Percentiles rank a stretch among this genome's conserved stretches.
phyloP scores from a whole-genome alignment of 352 stramenopile species.

The Phytopythium sindhum region DNA sequence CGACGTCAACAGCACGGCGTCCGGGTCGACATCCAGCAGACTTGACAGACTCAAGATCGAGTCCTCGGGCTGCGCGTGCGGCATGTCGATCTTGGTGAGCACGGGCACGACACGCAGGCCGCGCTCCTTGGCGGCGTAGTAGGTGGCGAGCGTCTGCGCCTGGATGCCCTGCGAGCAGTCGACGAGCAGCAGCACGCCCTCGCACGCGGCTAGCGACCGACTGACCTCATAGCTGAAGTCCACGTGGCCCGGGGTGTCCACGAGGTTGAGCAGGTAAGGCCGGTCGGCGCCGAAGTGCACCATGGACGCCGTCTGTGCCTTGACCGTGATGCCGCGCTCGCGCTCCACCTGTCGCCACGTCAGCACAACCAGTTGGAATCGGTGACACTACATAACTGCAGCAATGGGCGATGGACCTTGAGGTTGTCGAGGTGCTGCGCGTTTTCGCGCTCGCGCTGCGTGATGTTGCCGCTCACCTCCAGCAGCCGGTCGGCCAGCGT shows the following conservation, averaged over 20 bases:
- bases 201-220: constrained; percentile 93
- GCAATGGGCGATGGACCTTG: constrained; percentile 31
- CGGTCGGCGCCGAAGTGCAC: constrained; percentile 75
- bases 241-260: constrained; percentile 96
- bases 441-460: constrained; percentile 74
- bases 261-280: constrained; percentile 92
- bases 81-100: constrained; percentile 98
- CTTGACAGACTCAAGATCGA: constrained; percentile 75
- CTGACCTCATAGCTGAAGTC: constrained; percentile 99
- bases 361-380: not conserved
- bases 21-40: constrained; percentile 89
- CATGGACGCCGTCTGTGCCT: constrained; percentile 97
- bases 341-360: constrained; percentile 84
- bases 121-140: constrained; percentile 95
- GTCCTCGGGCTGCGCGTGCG: constrained; percentile 92
- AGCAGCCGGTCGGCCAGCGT: constrained; percentile 90
- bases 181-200: constrained; percentile 97
- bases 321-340: constrained; percentile 99
- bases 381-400: not conserved
- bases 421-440: constrained; percentile 92
- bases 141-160: constrained; percentile 97
- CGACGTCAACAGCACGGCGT: constrained; percentile 94
- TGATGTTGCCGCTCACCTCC: constrained; percentile 89
- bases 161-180: constrained; percentile 98
- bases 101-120: constrained; percentile 95